Evolutionary conservation across 2,329 filamentous ascomycete species (phyloP).

Genomic region (Cadophora sp.): DNA sequence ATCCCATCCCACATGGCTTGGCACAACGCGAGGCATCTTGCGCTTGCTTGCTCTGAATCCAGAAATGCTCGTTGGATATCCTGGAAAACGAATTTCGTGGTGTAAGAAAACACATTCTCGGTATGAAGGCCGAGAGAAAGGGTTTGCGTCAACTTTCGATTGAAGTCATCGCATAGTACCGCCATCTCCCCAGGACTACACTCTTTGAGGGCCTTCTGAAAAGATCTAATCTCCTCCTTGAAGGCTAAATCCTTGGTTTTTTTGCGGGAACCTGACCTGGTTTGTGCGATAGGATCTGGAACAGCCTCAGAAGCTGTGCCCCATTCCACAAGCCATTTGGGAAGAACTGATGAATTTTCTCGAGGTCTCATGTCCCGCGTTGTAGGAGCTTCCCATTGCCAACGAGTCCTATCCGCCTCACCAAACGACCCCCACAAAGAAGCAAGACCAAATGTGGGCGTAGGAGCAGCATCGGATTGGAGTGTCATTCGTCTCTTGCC

Average conservation of each 20-base stretch:
- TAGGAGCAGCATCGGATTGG: conserved; percentile 34
- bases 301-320: background rate
- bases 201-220: conserved; percentile 25
- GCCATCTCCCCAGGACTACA: background rate
- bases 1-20: conserved; percentile 40
- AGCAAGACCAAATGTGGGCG: conserved; percentile 26
- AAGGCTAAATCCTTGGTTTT: background rate
- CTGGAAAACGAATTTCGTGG: conserved; percentile 24
- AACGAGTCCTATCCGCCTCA: conserved; percentile 38
- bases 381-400: conserved; percentile 43
- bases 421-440: conserved; percentile 36
- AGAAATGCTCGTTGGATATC: conserved; percentile 22
- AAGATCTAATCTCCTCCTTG: conserved; percentile 24
- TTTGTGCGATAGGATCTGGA: background rate
- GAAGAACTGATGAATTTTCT: conserved; percentile 21
- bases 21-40: conserved; percentile 33
- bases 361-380: conserved; percentile 20
- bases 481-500: conserved; percentile 45
- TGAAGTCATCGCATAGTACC: conserved; percentile 33
- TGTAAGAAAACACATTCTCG: conserved; percentile 22
- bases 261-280: background rate
- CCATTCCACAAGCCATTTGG: conserved; percentile 37
- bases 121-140: conserved; percentile 36
- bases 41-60: conserved; percentile 1
- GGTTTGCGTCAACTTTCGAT: conserved; percentile 32